These are phyloP conservation scores for Skeletonema costatum DNA, from an alignment of 108 stramenopile genomes.

Conservation along the genomic window DNA sequence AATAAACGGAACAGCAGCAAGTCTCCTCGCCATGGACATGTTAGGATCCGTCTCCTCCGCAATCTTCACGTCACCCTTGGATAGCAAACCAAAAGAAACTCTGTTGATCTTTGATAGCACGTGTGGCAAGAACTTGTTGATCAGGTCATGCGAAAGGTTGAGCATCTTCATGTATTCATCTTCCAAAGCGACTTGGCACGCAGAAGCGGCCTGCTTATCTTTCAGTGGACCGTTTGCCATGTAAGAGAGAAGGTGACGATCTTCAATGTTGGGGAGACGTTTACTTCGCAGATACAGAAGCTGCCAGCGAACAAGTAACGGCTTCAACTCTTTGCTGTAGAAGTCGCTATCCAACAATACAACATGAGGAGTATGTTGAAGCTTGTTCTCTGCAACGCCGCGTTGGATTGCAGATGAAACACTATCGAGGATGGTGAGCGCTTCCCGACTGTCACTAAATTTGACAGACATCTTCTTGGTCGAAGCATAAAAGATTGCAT, in stretches of 20 bases:
- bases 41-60: constrained; percentile 80
- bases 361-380: constrained; percentile 93
- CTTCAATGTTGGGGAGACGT: constrained; percentile 88
- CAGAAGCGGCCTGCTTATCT: constrained; percentile 74
- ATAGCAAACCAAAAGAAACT: constrained; percentile 93
- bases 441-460: constrained; percentile 85
- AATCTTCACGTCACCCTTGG: constrained; percentile 72
- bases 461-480: constrained; percentile 87
- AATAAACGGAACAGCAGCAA: constrained; percentile 97
- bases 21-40: constrained; percentile 89
- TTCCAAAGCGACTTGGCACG: constrained; percentile 88
- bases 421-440: constrained; percentile 83
- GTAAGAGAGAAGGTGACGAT: constrained; percentile 92
- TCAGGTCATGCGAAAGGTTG: constrained; percentile 94
- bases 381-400: constrained; percentile 80
- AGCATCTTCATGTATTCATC: constrained; percentile 99
- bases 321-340: constrained; percentile 89
- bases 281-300: constrained; percentile 92
- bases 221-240: constrained; percentile 88
- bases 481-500: constrained; percentile 81
- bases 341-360: constrained; percentile 90
- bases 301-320: constrained; percentile 95
- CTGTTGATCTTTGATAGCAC: constrained; percentile 96
- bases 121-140: constrained; percentile 92
- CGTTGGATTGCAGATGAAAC: constrained; percentile 77